These are phyloP conservation scores for Leccinum subgranulosum DNA, from an alignment of 768 basidiomycete genomes.

Conservation along the genomic window DNA sequence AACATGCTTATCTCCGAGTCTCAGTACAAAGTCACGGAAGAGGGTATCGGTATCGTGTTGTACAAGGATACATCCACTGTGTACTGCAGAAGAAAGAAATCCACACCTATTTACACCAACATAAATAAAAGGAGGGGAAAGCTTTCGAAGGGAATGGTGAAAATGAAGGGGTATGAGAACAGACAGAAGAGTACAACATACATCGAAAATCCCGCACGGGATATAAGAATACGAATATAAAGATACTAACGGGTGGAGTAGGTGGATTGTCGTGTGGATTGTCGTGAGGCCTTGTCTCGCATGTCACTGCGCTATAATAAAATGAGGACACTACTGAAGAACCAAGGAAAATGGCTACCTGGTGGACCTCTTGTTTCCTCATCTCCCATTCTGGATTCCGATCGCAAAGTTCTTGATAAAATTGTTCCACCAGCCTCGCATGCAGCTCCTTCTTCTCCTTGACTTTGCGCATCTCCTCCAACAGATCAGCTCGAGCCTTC, in stretches of 20 bases:
- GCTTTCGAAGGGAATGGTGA: neutral
- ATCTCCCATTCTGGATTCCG: conserved; percentile 62
- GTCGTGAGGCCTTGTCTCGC: conserved; percentile 24
- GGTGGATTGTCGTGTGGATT: conserved; percentile 16
- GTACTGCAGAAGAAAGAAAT: neutral
- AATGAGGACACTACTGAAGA: conserved; percentile 6
- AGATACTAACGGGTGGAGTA: conserved; percentile 9
- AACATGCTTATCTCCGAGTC: neutral
- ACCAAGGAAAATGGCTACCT: conserved; percentile 37
- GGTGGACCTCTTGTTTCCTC: conserved; percentile 48
- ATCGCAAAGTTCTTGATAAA: conserved; percentile 53
- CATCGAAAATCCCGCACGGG: conserved; percentile 11
- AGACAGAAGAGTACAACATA: conserved; percentile 26
- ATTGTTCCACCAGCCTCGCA: conserved; percentile 45
- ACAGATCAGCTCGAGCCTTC: conserved; percentile 37
- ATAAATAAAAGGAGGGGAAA: conserved; percentile 1
- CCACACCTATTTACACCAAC: conserved; percentile 10
- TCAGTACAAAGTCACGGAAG: neutral
- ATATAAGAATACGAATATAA: conserved; percentile 33
- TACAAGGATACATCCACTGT: conserved; percentile 13
- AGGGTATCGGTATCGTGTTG: conserved; percentile 13
- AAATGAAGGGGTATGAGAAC: conserved; percentile 1
- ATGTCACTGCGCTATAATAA: conserved; percentile 27
- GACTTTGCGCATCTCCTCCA: conserved; percentile 37
- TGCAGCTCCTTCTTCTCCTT: conserved; percentile 41